Evolutionary conservation across 495 filamentous ascomycete genomes (phyloP).

Genomic region (Penicillium antarcticum): DNA sequence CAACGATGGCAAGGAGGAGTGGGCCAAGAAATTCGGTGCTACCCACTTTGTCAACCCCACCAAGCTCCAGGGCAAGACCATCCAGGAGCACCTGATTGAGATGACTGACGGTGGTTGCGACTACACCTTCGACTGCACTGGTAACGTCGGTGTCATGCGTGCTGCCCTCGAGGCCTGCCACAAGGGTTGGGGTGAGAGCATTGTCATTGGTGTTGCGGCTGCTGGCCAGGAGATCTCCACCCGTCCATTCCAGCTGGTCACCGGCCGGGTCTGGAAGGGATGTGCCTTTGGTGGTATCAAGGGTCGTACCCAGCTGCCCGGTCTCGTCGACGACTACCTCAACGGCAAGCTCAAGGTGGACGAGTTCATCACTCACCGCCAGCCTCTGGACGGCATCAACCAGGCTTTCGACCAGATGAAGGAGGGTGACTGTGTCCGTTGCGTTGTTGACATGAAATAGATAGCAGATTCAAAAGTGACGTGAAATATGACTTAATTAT

Average conservation of each 20-base stretch:
- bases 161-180: slow-evolving; percentile 96
- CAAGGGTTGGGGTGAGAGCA: slow-evolving; percentile 98
- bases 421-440: slow-evolving; percentile 91
- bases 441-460: slow-evolving; percentile 56
- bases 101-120: slow-evolving; percentile 99
- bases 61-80: slow-evolving; percentile 68
- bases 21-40: slow-evolving; percentile 90
- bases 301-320: slow-evolving; percentile 87
- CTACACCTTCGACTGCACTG: slow-evolving; percentile 99
- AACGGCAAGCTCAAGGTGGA: slow-evolving; percentile 92
- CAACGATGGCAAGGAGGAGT: slow-evolving; percentile 87
- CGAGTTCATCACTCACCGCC: slow-evolving; percentile 98
- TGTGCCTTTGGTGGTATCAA: slow-evolving; percentile 98
- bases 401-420: slow-evolving; percentile 91
- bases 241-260: slow-evolving; percentile 96
- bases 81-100: slow-evolving; percentile 89
- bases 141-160: slow-evolving; percentile 94
- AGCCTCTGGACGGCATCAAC: slow-evolving; percentile 78
- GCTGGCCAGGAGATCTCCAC: slow-evolving; percentile 97
- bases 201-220: slow-evolving; percentile 95
- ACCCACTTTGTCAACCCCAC: slow-evolving; percentile 96
- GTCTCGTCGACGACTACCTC: slow-evolving; percentile 87
- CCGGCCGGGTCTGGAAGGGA: slow-evolving; percentile 95
- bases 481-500: slow-evolving; percentile 25
- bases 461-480: slow-evolving; percentile 19